A percentile compares a stretch with the other conserved stretches of the same genome.
phyloP scores from a whole-genome alignment of 179 eudicot genomes.

The Actinidia arguta region DNA sequence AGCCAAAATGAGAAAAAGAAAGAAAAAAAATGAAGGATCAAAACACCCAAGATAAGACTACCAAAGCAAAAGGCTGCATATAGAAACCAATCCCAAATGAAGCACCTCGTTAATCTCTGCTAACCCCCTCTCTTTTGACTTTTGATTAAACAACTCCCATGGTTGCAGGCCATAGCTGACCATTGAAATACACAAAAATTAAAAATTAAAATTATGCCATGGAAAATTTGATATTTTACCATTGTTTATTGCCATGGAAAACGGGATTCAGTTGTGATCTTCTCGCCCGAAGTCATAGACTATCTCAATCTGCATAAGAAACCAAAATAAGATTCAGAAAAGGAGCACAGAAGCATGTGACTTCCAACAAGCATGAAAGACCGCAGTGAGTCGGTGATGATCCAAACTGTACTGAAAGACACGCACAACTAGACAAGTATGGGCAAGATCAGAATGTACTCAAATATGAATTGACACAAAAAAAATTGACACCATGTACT shows the following conservation, averaged over 20 bases:
- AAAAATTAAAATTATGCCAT: background rate
- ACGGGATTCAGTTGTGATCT: constrained; percentile 44
- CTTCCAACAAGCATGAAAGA: background rate
- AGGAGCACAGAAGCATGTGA: background rate
- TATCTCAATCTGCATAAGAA: constrained; percentile 82
- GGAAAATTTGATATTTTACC: constrained; percentile 25
- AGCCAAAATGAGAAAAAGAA: background rate
- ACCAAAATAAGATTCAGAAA: constrained; percentile 2
- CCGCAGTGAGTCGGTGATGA: background rate
- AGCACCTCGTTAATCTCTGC: background rate
- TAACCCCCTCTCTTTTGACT: background rate
- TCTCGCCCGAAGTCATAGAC: constrained; percentile 80
- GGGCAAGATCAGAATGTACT: background rate
- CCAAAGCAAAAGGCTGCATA: background rate
- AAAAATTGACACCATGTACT: background rate
- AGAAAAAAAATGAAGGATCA: background rate
- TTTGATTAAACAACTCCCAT: background rate
- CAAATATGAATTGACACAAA: background rate
- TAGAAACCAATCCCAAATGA: background rate
- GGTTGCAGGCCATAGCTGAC: too few relatives aligned
- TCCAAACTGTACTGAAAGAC: background rate
- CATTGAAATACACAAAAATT: background rate
- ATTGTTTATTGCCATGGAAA: constrained; percentile 39
- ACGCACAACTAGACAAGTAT: background rate
- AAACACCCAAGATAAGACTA: background rate